A percentile compares a stretch with the other conserved stretches of the same genome.
Conservation (phyloP, 2,329 filamentous ascomycete species). For the Ceratocystis papillata region DNA sequence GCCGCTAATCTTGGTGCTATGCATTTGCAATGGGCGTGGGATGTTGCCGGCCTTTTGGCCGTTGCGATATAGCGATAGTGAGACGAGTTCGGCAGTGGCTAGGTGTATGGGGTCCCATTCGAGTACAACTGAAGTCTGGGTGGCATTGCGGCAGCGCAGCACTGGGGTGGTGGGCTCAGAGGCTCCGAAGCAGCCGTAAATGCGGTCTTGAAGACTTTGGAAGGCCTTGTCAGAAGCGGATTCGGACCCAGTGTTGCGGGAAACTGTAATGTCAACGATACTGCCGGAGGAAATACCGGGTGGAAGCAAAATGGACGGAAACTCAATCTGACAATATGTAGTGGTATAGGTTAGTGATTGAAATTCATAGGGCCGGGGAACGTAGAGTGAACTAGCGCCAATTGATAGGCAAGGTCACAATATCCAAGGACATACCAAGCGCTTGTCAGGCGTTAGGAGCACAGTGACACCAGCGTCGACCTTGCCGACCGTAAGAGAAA, state of each 20-base stretch:
- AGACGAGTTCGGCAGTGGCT: conserved; percentile 82
- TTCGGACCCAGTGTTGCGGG: conserved; percentile 75
- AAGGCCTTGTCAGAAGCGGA: conserved; percentile 63
- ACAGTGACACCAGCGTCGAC: conserved; percentile 98
- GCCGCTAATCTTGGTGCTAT: conserved; percentile 92
- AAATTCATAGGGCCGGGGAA: not conserved
- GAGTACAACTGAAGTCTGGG: conserved; percentile 94
- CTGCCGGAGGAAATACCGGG: conserved; percentile 90
- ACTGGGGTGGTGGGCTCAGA: conserved; percentile 63
- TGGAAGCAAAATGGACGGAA: conserved; percentile 91
- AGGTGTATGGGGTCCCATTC: conserved; percentile 95
- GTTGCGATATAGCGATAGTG: conserved; percentile 85
- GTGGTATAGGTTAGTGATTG: conserved; percentile 26
- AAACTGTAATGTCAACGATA: conserved; percentile 95
- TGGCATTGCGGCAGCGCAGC: conserved; percentile 89
- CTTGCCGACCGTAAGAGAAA: conserved; percentile 97
- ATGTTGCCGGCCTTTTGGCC: conserved; percentile 94
- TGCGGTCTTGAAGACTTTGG: conserved; percentile 74
- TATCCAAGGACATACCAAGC: conserved; percentile 55
- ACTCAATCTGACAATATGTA: conserved; percentile 64
- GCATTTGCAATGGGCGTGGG: conserved; percentile 72
- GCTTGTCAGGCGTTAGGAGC: conserved; percentile 90
- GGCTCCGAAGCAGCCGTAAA: conserved; percentile 76
- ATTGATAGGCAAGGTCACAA: not conserved
- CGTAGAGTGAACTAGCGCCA: not conserved